Evolutionary conservation across 192 early-diverging fungal species (phyloP), one percentile per base, ranked within the genome.

Genomic region (Kappamyces sp.): DNA sequence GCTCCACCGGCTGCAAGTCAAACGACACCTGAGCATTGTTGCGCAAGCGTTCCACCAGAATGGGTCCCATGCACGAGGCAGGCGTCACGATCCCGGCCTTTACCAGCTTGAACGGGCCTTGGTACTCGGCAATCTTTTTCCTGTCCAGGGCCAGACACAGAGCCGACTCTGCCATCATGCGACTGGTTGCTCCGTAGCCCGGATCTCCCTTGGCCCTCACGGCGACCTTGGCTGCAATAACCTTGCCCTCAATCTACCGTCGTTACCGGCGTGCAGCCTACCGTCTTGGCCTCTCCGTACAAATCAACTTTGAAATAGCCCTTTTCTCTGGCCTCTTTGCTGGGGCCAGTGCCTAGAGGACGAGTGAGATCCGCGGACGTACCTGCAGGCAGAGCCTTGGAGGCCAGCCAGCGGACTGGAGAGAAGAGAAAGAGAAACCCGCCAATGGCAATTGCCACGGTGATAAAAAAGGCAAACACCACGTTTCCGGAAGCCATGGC

Each of bases 181-280:
- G 77, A 49, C 80, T 80, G 1, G 90, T 93, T 60, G 89, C 89
- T 32, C 72, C 73, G 68, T 96, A 96, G 1, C 91, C 90, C 6
- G 89, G 85, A 59, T 94, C 92, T 14, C 73, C 73, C 9, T 74
- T 73, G 3, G 70, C 74, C 49, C 64, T 74, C 31, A 84, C 69
- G n/a, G 57, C 65, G 14, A 65, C 83, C 31, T 68, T 54, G 15
- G 76, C 78, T 14, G 70, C 73, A 6, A 68, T 41, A 9, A 57
- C 64, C 6, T 57, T 65, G 34, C 71, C 69, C 49, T 73, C 65
- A 3, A 71, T 38, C 47, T 64, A 48, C 22, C 22, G 22, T 22
- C 22, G 22, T 22, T 22, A 22, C 22, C 22, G 22, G 22, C 22
- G 34, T 61, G 42, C 2, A 66, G 11, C 22, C 4, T 7, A 65